Percentiles rank a stretch among this genome's conserved stretches.
These are phyloP conservation scores for Lipomyces sp. DNA, from an alignment of 805 yeast species.

Conservation along the genomic window DNA sequence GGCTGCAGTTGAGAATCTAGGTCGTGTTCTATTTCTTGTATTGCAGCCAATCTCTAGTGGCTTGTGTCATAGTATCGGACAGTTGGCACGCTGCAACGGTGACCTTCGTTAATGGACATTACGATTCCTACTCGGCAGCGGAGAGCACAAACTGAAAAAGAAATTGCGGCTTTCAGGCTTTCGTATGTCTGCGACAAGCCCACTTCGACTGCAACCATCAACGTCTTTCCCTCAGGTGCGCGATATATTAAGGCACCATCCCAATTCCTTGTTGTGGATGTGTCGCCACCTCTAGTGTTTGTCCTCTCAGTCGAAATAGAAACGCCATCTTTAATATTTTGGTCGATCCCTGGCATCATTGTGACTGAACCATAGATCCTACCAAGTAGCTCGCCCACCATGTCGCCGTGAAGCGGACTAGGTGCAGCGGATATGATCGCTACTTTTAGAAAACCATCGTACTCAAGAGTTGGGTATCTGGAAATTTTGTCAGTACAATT, in stretches of 20 bases:
- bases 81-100: background rate
- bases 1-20: background rate
- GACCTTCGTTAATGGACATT: background rate
- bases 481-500: background rate
- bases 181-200: background rate
- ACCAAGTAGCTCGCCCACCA: background rate
- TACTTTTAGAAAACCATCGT: conserved; percentile 4
- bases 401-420: conserved; percentile 6
- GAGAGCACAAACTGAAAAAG: conserved; percentile 2
- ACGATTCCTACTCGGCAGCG: conserved; percentile 1
- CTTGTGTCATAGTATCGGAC: background rate
- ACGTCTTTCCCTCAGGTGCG: background rate
- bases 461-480: background rate
- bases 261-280: background rate
- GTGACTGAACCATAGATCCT: background rate
- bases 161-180: background rate
- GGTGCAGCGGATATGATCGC: background rate
- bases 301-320: background rate
- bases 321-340: background rate
- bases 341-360: background rate
- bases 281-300: background rate
- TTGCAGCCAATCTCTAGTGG: background rate
- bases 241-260: background rate
- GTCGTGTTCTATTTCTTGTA: background rate
- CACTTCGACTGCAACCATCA: background rate